Conservation (phyloP, 805 yeast genomes). For the Metschnikowia rubicola region DNA sequence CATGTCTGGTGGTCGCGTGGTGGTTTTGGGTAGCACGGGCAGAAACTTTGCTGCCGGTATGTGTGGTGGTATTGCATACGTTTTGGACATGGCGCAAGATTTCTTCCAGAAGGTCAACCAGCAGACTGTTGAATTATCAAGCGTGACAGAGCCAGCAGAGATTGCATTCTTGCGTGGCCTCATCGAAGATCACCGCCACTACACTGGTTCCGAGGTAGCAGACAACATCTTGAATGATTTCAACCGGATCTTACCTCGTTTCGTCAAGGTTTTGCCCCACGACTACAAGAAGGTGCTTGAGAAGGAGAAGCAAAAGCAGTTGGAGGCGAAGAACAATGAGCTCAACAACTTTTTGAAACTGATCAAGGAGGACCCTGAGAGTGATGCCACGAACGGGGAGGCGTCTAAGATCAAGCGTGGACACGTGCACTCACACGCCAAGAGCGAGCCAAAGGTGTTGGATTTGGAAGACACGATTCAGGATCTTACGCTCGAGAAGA, state of each 20-base stretch:
- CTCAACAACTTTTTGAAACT: constrained; percentile 62
- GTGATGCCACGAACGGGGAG: constrained; percentile 89
- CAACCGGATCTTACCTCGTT: constrained; percentile 81
- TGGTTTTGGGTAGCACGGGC: constrained; percentile 87
- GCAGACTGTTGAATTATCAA: constrained; percentile 77
- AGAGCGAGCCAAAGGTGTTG: constrained; percentile 74
- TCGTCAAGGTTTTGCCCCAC: constrained; percentile 87
- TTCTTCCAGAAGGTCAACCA: constrained; percentile 74
- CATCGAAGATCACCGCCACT: constrained; percentile 92
- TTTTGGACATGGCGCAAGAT: constrained; percentile 91
- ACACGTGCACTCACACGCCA: constrained; percentile 37
- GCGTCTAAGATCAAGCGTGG: constrained; percentile 55
- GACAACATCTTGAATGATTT: constrained; percentile 78
- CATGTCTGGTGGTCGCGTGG: constrained; percentile 99
- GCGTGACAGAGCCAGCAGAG: constrained; percentile 81
- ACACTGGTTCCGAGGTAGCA: constrained; percentile 90
- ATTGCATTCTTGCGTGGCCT: constrained; percentile 91
- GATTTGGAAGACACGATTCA: constrained; percentile 88
- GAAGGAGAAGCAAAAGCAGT: constrained; percentile 62
- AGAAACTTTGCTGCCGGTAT: constrained; percentile 96
- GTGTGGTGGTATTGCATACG: constrained; percentile 99
- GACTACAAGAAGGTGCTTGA: constrained; percentile 90
- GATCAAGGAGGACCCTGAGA: constrained; percentile 76
- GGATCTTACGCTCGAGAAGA: constrained; percentile 62
- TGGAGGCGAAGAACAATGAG: constrained; percentile 63